Base-by-base conservation (phyloP, 2,329 filamentous ascomycete genomes). In the Sodiomyces alkalinus region DNA sequence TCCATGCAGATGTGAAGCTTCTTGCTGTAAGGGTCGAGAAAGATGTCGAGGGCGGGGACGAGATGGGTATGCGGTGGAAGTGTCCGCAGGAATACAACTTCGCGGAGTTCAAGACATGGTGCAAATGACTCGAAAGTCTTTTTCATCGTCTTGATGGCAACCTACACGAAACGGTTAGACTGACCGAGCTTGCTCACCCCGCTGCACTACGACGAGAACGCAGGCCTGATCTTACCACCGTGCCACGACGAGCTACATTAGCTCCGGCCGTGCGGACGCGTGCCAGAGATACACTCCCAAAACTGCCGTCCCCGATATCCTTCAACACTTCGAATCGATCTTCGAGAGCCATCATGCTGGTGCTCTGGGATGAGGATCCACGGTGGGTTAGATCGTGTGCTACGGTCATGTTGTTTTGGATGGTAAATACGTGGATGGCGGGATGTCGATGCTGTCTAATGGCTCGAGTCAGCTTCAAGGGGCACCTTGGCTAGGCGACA, bases 131-230 rank as follows among this genome's bases (percentile, higher is more conserved):
- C 86, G 45, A 96, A 98, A 0, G 80, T 86, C 70, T 98, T 98
- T 68, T 98, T 98, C 90, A 98, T 98, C 5, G 90, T 96, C 60
- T 98, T 98, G 59, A 98, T 94, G 23, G 90, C 90, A 45, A 98
- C 80, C 90, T 96, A 31, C 22, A 32, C 32, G 20, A 15, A 9
- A 13, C 18, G 9, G 26, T 36, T 26, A 36, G 20, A 28, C 24
- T 17, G 14, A 22, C 29, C n/a, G n/a, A n/a, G n/a, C n/a, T n/a
- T n/a, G n/a, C n/a, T n/a, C n/a, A n/a, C n/a, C n/a, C n/a, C n/a
- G n/a, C n/a, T n/a, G 11, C 15, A 18, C 7, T 13, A 21, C 14
- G 11, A 18, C 16, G 15, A 19, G 22, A 38, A 63, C 76, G n/a
- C n/a, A n/a, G n/a, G n/a, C n/a, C n/a, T n/a, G n/a, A n/a, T n/a